Conservation (phyloP, 306 rosid genomes). For the Prunus mume region DNA sequence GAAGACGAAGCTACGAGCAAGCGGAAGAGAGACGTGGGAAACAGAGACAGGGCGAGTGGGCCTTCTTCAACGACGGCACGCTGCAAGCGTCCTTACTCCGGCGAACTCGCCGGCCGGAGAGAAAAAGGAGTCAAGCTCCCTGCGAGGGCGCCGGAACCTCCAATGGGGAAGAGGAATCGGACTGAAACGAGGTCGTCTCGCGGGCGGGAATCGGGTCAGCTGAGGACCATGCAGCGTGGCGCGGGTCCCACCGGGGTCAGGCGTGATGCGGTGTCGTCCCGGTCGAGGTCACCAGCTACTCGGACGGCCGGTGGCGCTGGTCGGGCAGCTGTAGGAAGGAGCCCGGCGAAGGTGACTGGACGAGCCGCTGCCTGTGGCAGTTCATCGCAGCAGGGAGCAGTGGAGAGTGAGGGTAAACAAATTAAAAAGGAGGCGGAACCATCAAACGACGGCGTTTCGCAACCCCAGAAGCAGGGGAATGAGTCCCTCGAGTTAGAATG, state of each 20-base stretch:
- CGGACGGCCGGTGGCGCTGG: conserved; percentile 29
- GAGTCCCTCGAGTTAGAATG: conserved; percentile 81
- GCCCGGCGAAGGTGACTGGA: conserved; percentile 35
- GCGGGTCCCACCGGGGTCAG: conserved; percentile 26
- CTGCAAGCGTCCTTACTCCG: conserved; percentile 51
- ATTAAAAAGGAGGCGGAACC: conserved; percentile 18
- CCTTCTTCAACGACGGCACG: conserved; percentile 26
- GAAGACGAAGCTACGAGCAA: conserved; percentile 77
- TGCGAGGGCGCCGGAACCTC: conserved; percentile 14
- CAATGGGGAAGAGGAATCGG: conserved; percentile 38
- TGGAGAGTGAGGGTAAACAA: conserved; percentile 21
- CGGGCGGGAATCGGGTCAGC: conserved; percentile 40
- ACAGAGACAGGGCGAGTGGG: conserved; percentile 26
- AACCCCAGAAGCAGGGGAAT: conserved; percentile 11
- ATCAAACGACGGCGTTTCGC: conserved; percentile 26
- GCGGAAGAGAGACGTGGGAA: conserved; percentile 39
- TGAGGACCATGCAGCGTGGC: conserved; percentile 36
- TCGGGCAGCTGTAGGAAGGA: conserved; percentile 20
- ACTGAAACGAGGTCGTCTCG: conserved; percentile 25
- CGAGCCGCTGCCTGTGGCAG: conserved; percentile 19
- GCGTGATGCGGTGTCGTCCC: conserved; percentile 33
- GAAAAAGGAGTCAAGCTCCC: conserved; percentile 38
- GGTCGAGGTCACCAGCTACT: conserved; percentile 67
- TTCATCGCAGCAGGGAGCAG: conserved; percentile 10
- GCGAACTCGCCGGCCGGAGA: conserved; percentile 29